Evolutionary conservation across 768 basidiomycete genomes (phyloP), one percentile per base, ranked within the genome.

Genomic region (Leccinum truebloodii): DNA sequence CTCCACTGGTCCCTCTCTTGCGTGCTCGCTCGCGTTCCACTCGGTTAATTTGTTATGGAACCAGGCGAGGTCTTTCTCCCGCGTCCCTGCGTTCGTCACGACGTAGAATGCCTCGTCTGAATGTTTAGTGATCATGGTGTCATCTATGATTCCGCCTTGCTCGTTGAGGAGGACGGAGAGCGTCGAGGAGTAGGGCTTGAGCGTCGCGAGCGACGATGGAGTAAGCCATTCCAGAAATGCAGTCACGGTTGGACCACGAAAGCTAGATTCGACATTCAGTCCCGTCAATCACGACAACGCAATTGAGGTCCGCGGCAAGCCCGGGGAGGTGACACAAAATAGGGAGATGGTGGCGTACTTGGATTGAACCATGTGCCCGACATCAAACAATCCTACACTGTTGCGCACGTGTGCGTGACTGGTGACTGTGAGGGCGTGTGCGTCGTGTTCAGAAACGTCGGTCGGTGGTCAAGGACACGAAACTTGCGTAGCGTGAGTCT

Each of bases 361-460:
- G 35, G 87, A 86, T 73, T 98, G 96, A 16, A 98, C 91, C 96
- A 99, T 99, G 75, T 99, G 97, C 22, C 93, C 93, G 28, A 99
- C 97, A 70, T 99, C 97, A 72, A 99, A 99, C 34, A 99, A 79
- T 1, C 95, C 95, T 1, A 85, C 92, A 37, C 82, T 83, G 13
- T 78, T 83, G 46, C 97, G 87, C 54, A 95, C 92, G 69, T 98
- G 90, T 50, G 89, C 85, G 75, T 99, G 96, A 66, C 92, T 94
- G 9, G 89, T 86, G 56, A 93, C 95, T 97, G 72, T 35, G 46
- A 32, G 9, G 30, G 41, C 44, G n/a, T 44, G 8, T 44, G 41
- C n/a, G 41, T 44, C 8, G n/a, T n/a, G n/a, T 44, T 41, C 41
- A 9, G 44, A 26, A 52, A 41, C 39, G 50, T 46, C 16, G 55